Evolutionary conservation across 257 asterid species (phyloP), one percentile per base, ranked within the genome.

Genomic region (Nicotiana knightiana): DNA sequence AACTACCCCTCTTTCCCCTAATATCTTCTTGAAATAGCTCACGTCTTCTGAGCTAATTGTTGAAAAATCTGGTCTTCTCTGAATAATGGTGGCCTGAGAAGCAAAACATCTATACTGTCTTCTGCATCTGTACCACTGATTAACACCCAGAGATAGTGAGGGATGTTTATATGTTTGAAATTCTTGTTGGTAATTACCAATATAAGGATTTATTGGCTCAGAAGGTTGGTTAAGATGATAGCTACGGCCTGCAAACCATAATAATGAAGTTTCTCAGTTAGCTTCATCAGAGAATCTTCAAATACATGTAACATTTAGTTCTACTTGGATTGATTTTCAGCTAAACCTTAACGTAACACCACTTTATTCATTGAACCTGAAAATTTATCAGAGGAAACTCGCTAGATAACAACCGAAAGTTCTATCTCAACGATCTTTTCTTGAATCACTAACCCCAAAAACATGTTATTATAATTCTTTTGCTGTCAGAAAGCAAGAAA

Each of bases 1-100:
- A 85, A 96, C 87, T 73, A 96, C 97, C 80, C 97, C 97, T 82
- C 85, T 93, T 48, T 93, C 96, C 39, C 98, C 99, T 86, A 94
- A 85, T 65, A 89, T 76, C 81, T 86, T 92, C 88, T 91, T 96
- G 85, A 96, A 94, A 88, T 91, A 88, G 86, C 85, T 89, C 84
- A 96, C 89, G 88, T 96, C 98, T 70, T 92, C 97, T 18, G 85
- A 68, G 61, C 84, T 91, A 64, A 96, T 81, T 79, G 68, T 82
- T 61, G 97, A 90, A 86, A 94, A 96, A 18, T 85, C 84, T 53
- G 86, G 90, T 84, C 89, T 88, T 82, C 98, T 88, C 83, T 80
- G 86, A 37, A 92, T 82, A 63, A 67, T 54, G 35, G 92, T 67
- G 75, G 90, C 88, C 84, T 83, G 66, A 32, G 97, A 93, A 83